A percentile compares a stretch with the other conserved stretches of the same genome.
phyloP scores from a whole-genome alignment of 2,329 filamentous ascomycete species.

The Botrytis fabae region DNA sequence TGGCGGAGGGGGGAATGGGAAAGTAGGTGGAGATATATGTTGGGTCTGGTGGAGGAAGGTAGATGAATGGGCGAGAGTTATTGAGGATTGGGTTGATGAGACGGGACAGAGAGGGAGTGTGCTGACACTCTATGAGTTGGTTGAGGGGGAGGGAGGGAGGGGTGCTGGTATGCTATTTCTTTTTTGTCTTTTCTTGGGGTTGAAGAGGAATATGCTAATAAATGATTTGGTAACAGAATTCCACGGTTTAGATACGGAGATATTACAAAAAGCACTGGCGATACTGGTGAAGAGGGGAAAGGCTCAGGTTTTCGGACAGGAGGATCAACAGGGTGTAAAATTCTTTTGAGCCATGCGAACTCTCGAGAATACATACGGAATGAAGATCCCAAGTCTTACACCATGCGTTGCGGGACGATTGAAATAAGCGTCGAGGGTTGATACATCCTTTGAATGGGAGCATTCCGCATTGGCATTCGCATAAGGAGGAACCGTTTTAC shows the following conservation, averaged over 20 bases:
- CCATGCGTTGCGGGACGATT: background rate
- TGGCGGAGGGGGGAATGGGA: constrained; percentile 58
- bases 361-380: background rate
- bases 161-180: constrained; percentile 55
- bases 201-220: background rate
- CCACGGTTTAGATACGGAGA: constrained; percentile 80
- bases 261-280: constrained; percentile 76
- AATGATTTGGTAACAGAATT: constrained; percentile 58
- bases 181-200: background rate
- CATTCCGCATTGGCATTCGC: background rate
- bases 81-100: constrained; percentile 56
- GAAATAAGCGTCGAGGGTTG: background rate
- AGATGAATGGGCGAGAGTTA: constrained; percentile 79
- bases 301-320: constrained; percentile 89
- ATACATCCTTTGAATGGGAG: background rate
- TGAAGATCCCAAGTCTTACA: background rate
- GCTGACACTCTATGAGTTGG: constrained; percentile 88
- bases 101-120: constrained; percentile 88
- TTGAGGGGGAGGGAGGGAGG: constrained; percentile 77
- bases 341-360: constrained; percentile 66
- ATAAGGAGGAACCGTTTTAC: background rate
- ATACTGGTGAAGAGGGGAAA: constrained; percentile 86
- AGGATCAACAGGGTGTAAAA: constrained; percentile 89
- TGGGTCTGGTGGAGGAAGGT: constrained; percentile 85
- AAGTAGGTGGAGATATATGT: constrained; percentile 51